These are phyloP conservation scores for Neofusicoccum umdonicola DNA, from an alignment of 2,329 filamentous ascomycete genomes.

Conservation along the genomic window DNA sequence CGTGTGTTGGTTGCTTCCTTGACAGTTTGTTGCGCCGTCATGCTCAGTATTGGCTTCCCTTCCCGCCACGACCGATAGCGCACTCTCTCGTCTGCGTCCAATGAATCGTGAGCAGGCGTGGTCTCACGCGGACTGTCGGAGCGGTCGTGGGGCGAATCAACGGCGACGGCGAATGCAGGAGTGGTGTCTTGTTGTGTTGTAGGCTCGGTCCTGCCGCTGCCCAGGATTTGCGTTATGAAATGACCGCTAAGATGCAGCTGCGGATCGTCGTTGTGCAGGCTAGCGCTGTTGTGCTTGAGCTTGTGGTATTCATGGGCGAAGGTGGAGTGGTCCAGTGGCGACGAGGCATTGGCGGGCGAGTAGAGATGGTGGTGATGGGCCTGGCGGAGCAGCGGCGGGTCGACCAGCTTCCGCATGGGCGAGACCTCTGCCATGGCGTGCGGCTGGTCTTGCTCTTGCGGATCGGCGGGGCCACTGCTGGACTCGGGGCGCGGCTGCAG, in stretches of 20 bases:
- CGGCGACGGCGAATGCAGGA: conserved; percentile 29
- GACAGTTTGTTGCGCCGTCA: conserved; percentile 38
- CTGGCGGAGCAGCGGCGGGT: conserved; percentile 31
- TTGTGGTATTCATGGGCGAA: conserved; percentile 15
- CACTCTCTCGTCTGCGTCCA: conserved; percentile 41
- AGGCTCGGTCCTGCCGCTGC: conserved; percentile 23
- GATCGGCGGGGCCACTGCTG: conserved; percentile 23
- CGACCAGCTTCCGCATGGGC: conserved; percentile 33
- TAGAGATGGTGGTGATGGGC: conserved; percentile 30
- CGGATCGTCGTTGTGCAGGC: conserved; percentile 27
- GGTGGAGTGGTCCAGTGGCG: conserved; percentile 16
- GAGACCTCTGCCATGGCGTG: conserved; percentile 29
- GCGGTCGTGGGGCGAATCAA: conserved; percentile 35
- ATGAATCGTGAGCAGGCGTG: conserved; percentile 20
- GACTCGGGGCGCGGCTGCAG: conserved; percentile 35
- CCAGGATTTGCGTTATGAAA: conserved; percentile 28
- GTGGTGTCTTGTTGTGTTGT: conserved; percentile 27
- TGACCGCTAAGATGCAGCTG: conserved; percentile 32
- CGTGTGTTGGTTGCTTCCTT: conserved; percentile 43
- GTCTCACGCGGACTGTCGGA: conserved; percentile 29
- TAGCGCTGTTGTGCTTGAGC: conserved; percentile 14
- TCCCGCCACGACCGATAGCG: conserved; percentile 50
- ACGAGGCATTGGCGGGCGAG: conserved; percentile 19
- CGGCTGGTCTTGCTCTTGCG: conserved; percentile 26
- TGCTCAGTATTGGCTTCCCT: conserved; percentile 45